These are phyloP conservation scores for Alliaria petiolata DNA, from an alignment of 345 rosid genomes.

Conservation along the genomic window DNA sequence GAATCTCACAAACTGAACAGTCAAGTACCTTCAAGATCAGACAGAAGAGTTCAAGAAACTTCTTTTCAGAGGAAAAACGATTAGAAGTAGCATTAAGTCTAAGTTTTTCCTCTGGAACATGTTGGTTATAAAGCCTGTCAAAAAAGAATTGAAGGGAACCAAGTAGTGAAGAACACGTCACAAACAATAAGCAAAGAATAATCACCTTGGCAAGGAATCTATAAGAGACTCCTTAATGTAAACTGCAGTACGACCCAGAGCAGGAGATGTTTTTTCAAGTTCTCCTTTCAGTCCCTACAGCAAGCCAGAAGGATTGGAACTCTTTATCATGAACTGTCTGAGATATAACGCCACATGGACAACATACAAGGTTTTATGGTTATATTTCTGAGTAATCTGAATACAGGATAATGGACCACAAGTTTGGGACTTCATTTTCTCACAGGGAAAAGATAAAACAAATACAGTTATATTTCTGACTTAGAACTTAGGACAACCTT, in stretches of 20 bases:
- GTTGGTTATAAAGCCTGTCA: background rate
- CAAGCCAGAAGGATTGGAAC: background rate
- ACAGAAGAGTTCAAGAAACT: background rate
- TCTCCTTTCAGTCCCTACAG: slow-evolving; percentile 85
- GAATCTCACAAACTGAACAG: slow-evolving; percentile 96
- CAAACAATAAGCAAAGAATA: slow-evolving; percentile 4
- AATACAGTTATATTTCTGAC: background rate
- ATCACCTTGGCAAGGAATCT: slow-evolving; percentile 77
- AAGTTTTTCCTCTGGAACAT: background rate
- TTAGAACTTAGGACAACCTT: background rate
- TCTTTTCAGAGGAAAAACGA: background rate
- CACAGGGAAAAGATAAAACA: background rate
- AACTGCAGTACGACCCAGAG: slow-evolving; percentile 78
- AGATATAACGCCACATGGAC: background rate
- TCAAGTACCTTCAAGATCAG: slow-evolving; percentile 65
- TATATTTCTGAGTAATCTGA: background rate
- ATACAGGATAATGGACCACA: background rate
- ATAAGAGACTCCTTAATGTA: slow-evolving; percentile 80
- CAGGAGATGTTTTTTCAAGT: slow-evolving; percentile 88
- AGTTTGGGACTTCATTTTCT: background rate
- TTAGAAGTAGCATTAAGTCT: background rate
- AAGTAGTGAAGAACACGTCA: background rate
- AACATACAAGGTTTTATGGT: background rate
- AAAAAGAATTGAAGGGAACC: background rate
- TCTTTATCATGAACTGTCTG: background rate